Conservation (phyloP, 2,329 filamentous ascomycete species). For the Phaeophleospora eucalypticola region DNA sequence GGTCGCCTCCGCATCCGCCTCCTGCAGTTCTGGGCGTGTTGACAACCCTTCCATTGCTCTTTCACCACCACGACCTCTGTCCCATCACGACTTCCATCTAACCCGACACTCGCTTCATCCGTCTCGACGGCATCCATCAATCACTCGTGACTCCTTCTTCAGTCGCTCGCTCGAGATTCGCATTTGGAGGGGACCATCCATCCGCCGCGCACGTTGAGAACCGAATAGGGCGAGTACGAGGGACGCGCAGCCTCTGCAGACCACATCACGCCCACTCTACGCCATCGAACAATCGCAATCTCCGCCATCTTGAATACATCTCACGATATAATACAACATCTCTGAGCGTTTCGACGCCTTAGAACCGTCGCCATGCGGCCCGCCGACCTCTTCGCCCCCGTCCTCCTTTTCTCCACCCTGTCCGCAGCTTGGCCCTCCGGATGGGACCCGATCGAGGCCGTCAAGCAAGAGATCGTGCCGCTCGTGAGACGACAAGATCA, state of each 20-base stretch:
- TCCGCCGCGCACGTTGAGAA: constrained; percentile 10
- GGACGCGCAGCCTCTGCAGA: constrained; percentile 16
- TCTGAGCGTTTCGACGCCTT: constrained; percentile 5
- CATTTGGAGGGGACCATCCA: neutral
- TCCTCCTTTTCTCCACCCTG: constrained; percentile 30
- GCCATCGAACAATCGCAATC: constrained; percentile 9
- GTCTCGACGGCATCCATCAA: neutral
- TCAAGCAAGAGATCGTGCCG: constrained; percentile 27
- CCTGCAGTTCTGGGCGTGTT: too few species aligned
- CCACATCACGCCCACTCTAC: constrained; percentile 7
- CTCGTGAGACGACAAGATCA: constrained; percentile 25
- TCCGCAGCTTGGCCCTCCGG: constrained; percentile 28
- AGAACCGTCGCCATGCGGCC: constrained; percentile 32
- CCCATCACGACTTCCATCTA: neutral
- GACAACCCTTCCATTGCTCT: neutral
- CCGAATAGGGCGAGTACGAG: constrained; percentile 13
- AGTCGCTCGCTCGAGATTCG: neutral
- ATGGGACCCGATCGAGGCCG: constrained; percentile 24
- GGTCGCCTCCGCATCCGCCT: too few species aligned
- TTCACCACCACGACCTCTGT: neutral
- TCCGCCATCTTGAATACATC: constrained; percentile 5
- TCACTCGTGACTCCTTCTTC: constrained; percentile 1
- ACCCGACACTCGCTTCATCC: neutral
- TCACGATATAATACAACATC: constrained; percentile 3
- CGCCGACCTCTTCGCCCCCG: constrained; percentile 29